A percentile compares a stretch with the other conserved stretches of the same genome.
Evolutionary conservation across 768 basidiomycete genomes (phyloP).

Genomic region (Trametopsis cervina): DNA sequence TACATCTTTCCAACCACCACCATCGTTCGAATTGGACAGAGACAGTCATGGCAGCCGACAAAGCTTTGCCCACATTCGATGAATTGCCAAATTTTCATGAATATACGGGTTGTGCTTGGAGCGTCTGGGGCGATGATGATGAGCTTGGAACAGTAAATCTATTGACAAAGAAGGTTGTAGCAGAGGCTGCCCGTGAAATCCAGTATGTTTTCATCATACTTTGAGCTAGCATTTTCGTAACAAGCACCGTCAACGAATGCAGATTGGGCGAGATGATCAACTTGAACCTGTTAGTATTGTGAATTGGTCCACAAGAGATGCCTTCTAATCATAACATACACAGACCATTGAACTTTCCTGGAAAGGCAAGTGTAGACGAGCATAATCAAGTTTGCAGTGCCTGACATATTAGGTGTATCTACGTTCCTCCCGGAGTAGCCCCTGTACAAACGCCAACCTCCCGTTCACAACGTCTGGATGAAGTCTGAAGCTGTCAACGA

Average conservation of each 20-base stretch:
- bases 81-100: constrained; percentile 36
- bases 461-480: constrained; percentile 39
- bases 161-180: constrained; percentile 57
- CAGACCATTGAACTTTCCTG: constrained; percentile 65
- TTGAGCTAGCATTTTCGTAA: background rate
- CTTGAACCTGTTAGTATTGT: constrained; percentile 2
- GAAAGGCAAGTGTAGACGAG: constrained; percentile 39
- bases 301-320: background rate
- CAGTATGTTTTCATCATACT: constrained; percentile 29
- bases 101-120: constrained; percentile 58
- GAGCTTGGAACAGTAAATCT: constrained; percentile 63
- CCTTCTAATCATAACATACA: background rate
- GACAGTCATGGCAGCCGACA: too few relatives aligned
- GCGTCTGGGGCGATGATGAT: constrained; percentile 58
- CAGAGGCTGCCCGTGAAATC: constrained; percentile 48
- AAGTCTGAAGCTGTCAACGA: constrained; percentile 18
- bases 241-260: too few relatives aligned
- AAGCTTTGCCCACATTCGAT: constrained; percentile 39
- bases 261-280: constrained; percentile 2
- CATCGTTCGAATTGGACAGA: too few relatives aligned
- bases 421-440: constrained; percentile 31
- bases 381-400: background rate
- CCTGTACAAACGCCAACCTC: constrained; percentile 45
- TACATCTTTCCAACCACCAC: too few relatives aligned
- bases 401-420: background rate